These are phyloP conservation scores for Pulveroboletus sp. DNA, from an alignment of 1,284 basidiomycete species.

Conservation along the genomic window DNA sequence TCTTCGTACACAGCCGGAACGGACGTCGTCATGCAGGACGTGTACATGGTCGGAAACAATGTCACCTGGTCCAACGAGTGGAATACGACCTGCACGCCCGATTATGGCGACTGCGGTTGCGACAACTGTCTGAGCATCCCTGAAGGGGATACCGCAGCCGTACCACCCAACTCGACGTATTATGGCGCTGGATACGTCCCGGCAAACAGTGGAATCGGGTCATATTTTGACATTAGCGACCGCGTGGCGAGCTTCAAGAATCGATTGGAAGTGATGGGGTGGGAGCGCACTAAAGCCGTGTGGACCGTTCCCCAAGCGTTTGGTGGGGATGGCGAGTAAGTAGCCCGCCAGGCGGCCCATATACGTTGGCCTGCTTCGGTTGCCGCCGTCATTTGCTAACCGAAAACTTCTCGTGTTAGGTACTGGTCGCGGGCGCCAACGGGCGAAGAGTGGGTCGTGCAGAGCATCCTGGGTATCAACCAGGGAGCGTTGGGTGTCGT, in stretches of 20 bases:
- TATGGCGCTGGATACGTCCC: constrained; percentile 18
- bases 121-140: constrained; percentile 49
- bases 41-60: constrained; percentile 67
- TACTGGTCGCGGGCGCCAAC: constrained; percentile 70
- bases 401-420: constrained; percentile 34
- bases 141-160: constrained; percentile 25
- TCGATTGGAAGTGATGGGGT: constrained; percentile 60
- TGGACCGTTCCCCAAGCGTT: constrained; percentile 82
- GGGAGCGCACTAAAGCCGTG: constrained; percentile 53
- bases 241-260: constrained; percentile 64
- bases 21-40: constrained; percentile 62
- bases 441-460: constrained; percentile 66
- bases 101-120: constrained; percentile 72
- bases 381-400: background rate
- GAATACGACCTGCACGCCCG: constrained; percentile 54
- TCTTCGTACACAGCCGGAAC: constrained; percentile 56
- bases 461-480: constrained; percentile 66
- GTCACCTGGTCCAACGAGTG: constrained; percentile 60
- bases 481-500: constrained; percentile 69
- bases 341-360: constrained; percentile 2
- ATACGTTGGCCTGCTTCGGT: background rate
- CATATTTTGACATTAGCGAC: constrained; percentile 56
- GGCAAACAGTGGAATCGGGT: constrained; percentile 34
- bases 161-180: constrained; percentile 30
- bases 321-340: constrained; percentile 53